Conservation (phyloP, 78 protist genomes). For the Dictyostelium firmibasis region DNA sequence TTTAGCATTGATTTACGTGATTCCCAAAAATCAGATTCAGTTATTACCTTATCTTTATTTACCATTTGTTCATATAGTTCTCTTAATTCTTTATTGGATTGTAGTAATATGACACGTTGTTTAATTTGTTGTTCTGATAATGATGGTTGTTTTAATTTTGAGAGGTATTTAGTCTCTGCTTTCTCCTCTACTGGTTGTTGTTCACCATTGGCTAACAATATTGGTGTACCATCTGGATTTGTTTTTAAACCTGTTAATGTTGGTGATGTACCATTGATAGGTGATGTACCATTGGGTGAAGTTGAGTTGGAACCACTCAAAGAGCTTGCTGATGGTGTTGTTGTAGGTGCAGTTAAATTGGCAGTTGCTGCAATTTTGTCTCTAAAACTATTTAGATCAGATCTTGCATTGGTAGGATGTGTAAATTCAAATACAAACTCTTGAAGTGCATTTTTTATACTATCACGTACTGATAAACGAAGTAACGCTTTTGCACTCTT, state of each 20-base stretch:
- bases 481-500: conserved; percentile 52
- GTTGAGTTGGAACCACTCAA: not conserved
- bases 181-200: not conserved
- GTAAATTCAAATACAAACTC: conserved; percentile 68
- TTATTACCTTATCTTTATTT: not conserved
- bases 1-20: conserved; percentile 39
- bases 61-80: conserved; percentile 52
- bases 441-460: not conserved
- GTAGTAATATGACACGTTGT: conserved; percentile 31
- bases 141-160: conserved; percentile 13
- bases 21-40: conserved; percentile 76
- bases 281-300: not conserved
- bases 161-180: conserved; percentile 5
- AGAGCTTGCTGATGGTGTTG: not conserved
- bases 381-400: conserved; percentile 39
- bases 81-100: conserved; percentile 27
- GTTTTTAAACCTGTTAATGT: not conserved
- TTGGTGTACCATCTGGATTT: not conserved
- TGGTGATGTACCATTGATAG: not conserved
- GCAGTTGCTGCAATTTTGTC: conserved; percentile 37
- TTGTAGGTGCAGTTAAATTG: not conserved
- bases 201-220: not conserved
- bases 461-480: conserved; percentile 34
- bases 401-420: conserved; percentile 48
- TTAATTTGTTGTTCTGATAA: conserved; percentile 52